Evolutionary conservation across 2,329 filamentous ascomycete species (phyloP).

Genomic region (Cordyceps pruinosa): DNA sequence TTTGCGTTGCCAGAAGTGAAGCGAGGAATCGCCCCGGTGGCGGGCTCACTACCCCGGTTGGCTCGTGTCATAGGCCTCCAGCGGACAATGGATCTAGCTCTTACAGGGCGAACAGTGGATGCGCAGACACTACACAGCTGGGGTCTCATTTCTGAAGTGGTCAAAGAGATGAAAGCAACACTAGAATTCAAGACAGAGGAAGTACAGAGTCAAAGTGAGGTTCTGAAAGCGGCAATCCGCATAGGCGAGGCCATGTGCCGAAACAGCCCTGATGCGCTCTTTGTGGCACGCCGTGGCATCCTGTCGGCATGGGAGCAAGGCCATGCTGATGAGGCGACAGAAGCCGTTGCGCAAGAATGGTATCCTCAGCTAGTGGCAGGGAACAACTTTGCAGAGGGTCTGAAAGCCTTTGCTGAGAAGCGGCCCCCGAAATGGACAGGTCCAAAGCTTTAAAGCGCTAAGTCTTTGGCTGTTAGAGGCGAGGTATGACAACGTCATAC

Average conservation of each 20-base stretch:
- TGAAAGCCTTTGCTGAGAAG: slow-evolving; percentile 4
- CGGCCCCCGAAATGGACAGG: not conserved
- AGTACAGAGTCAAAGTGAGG: slow-evolving; percentile 36
- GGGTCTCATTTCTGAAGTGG: too few species aligned
- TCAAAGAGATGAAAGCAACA: too few species aligned
- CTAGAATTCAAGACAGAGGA: too few species aligned
- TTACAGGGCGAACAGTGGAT: slow-evolving; percentile 53
- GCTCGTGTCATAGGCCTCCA: slow-evolving; percentile 59
- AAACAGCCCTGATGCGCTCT: slow-evolving; percentile 65
- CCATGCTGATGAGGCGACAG: slow-evolving; percentile 50
- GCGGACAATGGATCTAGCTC: slow-evolving; percentile 63
- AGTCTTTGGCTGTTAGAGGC: too few species aligned
- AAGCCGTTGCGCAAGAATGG: not conserved
- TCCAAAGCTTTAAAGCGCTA: not conserved
- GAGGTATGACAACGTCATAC: too few species aligned
- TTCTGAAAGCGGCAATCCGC: not conserved
- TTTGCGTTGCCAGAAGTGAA: slow-evolving; percentile 68
- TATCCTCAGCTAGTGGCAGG: slow-evolving; percentile 6
- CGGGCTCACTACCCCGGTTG: slow-evolving; percentile 63
- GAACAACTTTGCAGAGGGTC: slow-evolving; percentile 1
- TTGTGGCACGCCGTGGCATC: slow-evolving; percentile 61
- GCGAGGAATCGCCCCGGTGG: slow-evolving; percentile 63
- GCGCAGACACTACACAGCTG: slow-evolving; percentile 55
- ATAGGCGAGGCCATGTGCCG: slow-evolving; percentile 41
- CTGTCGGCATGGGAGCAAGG: slow-evolving; percentile 62